Conservation (phyloP, 106 monocot genomes). For the Phalaenopsis aphrodite region DNA sequence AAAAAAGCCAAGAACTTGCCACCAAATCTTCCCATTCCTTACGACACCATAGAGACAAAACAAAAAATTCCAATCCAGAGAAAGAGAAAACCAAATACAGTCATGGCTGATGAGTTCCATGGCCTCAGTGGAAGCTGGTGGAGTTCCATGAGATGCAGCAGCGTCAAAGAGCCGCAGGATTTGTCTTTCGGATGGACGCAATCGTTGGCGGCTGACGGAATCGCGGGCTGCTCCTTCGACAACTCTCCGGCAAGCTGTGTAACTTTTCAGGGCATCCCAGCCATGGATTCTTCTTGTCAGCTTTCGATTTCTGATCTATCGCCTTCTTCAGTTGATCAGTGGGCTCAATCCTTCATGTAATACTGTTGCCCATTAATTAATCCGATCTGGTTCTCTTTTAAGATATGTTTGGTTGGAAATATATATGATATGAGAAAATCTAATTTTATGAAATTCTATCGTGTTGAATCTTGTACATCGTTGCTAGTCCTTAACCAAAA, state of each 20-base stretch:
- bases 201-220: neutral
- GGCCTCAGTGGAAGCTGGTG: neutral
- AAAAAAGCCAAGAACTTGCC: neutral
- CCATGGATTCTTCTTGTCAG: neutral
- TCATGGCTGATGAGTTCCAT: neutral
- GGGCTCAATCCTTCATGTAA: slow-evolving; percentile 6
- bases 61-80: neutral
- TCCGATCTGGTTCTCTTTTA: neutral
- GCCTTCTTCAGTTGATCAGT: neutral
- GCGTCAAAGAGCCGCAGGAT: neutral
- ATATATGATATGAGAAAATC: neutral
- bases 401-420: neutral
- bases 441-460: no score
- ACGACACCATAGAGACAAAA: neutral
- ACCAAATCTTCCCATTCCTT: neutral
- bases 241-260: neutral
- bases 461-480: no score
- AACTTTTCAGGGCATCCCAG: neutral
- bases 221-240: neutral
- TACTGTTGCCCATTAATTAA: neutral
- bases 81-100: neutral
- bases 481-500: no score
- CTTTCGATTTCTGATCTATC: neutral
- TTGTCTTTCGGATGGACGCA: neutral
- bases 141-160: neutral